Evolutionary conservation across 2,329 filamentous ascomycete species (phyloP).

Genomic region (Exophiala oligosperma): DNA sequence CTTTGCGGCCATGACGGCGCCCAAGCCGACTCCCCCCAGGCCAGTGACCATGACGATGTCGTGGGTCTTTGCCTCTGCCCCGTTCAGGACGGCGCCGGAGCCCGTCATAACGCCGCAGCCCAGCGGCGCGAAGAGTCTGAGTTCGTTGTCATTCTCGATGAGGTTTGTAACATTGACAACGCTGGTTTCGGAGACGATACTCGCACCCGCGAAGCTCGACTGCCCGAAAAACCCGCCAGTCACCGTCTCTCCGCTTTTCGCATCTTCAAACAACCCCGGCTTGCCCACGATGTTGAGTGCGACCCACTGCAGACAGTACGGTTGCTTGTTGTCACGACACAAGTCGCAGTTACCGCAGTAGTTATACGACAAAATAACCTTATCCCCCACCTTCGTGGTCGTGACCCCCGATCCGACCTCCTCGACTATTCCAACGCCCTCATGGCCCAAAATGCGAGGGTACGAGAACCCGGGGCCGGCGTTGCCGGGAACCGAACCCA

Average conservation of each 20-base stretch:
- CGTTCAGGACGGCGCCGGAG: constrained; percentile 42
- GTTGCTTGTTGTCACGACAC: constrained; percentile 50
- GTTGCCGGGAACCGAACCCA: constrained; percentile 40
- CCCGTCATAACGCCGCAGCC: constrained; percentile 48
- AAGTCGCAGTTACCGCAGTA: constrained; percentile 49
- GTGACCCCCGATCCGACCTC: constrained; percentile 4
- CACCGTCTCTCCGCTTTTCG: constrained; percentile 26
- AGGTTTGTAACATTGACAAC: constrained; percentile 45
- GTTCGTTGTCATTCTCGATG: constrained; percentile 34
- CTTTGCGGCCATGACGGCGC: constrained; percentile 34
- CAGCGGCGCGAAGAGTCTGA: constrained; percentile 46
- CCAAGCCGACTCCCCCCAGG: background rate
- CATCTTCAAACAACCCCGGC: constrained; percentile 1
- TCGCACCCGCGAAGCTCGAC: constrained; percentile 44
- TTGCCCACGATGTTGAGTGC: constrained; percentile 44
- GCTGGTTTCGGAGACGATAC: constrained; percentile 41
- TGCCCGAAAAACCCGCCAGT: constrained; percentile 51
- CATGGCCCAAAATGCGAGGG: constrained; percentile 10
- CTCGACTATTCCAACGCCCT: constrained; percentile 18
- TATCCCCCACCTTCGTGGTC: background rate
- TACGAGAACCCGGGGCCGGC: constrained; percentile 36
- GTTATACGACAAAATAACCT: constrained; percentile 47
- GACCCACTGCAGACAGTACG: constrained; percentile 51
- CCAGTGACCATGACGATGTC: constrained; percentile 46
- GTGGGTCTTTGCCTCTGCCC: constrained; percentile 37